Evolutionary conservation across 1,284 basidiomycete genomes (phyloP).

Genomic region (Xerocomus cyaneibrunnescens): DNA sequence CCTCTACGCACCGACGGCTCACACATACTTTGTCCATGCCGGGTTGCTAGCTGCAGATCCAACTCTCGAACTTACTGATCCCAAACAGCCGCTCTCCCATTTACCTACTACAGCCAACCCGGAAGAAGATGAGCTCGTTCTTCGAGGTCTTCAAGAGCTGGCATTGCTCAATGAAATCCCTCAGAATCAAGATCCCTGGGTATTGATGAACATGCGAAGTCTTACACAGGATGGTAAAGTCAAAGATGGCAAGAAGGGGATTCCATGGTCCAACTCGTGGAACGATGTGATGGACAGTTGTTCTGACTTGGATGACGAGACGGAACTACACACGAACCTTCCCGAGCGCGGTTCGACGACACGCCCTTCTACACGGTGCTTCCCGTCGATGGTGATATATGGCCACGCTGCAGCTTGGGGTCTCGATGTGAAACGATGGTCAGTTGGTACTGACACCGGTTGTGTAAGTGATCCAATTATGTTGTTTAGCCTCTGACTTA

Average conservation of each 20-base stretch:
- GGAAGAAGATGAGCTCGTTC: constrained; percentile 22
- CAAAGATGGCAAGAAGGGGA: constrained; percentile 60
- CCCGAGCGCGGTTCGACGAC: constrained; percentile 11
- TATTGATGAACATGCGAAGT: constrained; percentile 73
- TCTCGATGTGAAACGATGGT: constrained; percentile 76
- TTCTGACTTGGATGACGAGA: constrained; percentile 46
- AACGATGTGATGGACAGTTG: constrained; percentile 70
- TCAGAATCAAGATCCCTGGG: constrained; percentile 76
- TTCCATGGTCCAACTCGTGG: constrained; percentile 75
- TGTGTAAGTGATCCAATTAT: constrained; percentile 53
- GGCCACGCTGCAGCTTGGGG: constrained; percentile 78
- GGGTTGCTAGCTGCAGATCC: constrained; percentile 78
- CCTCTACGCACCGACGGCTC: constrained; percentile 74
- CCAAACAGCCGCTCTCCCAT: constrained; percentile 65
- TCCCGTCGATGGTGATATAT: constrained; percentile 77
- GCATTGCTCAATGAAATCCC: constrained; percentile 62
- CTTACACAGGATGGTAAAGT: constrained; percentile 54
- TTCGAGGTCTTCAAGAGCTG: constrained; percentile 56
- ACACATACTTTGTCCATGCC: constrained; percentile 80
- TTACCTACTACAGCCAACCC: constrained; percentile 46
- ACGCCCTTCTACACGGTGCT: constrained; percentile 53
- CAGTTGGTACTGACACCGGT: constrained; percentile 78
- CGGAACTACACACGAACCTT: constrained; percentile 4
- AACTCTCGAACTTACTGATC: constrained; percentile 44
- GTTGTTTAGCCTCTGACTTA: neutral